These are phyloP conservation scores for Cyberlindnera euphorbiiphila DNA, from an alignment of 805 yeast species.

Conservation along the genomic window DNA sequence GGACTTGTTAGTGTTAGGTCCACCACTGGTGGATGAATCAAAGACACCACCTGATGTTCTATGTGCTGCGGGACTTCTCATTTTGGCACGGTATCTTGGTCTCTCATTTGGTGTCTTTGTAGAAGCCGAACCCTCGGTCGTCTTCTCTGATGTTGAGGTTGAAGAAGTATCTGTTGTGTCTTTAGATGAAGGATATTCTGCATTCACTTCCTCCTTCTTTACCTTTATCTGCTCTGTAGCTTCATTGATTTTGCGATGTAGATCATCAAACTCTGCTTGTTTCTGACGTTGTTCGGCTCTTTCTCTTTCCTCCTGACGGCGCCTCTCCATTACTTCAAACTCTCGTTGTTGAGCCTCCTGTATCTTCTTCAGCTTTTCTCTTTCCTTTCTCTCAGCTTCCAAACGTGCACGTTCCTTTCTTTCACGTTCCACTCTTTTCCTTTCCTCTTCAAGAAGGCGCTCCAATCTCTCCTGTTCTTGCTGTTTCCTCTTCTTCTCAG, in stretches of 20 bases:
- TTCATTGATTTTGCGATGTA: slow-evolving; percentile 7
- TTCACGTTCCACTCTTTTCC: slow-evolving; percentile 1
- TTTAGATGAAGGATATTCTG: background rate
- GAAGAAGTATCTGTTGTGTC: background rate
- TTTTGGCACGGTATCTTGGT: too few relatives aligned
- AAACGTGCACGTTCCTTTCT: slow-evolving; percentile 1
- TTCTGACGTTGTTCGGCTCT: slow-evolving; percentile 11
- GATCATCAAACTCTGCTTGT: slow-evolving; percentile 4
- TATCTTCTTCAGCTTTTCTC: slow-evolving; percentile 8
- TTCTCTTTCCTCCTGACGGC: slow-evolving; percentile 11
- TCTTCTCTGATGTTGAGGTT: too few relatives aligned
- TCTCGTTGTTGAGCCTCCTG: slow-evolving; percentile 11
- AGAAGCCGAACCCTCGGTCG: too few relatives aligned
- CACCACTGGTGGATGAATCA: too few relatives aligned
- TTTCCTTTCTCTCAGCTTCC: slow-evolving; percentile 2
- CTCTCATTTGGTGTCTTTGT: too few relatives aligned
- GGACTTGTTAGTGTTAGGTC: background rate
- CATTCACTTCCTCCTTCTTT: slow-evolving; percentile 1
- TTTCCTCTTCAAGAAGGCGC: slow-evolving; percentile 1
- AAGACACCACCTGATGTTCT: background rate
- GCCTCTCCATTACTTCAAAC: slow-evolving; percentile 13
- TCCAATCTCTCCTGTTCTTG: background rate
- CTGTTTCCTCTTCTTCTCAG: background rate
- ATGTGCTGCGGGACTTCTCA: background rate
- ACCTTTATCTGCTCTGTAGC: slow-evolving; percentile 8